Conservation (phyloP, 495 filamentous ascomycete species). For the Aspergillus saccharolyticus region DNA sequence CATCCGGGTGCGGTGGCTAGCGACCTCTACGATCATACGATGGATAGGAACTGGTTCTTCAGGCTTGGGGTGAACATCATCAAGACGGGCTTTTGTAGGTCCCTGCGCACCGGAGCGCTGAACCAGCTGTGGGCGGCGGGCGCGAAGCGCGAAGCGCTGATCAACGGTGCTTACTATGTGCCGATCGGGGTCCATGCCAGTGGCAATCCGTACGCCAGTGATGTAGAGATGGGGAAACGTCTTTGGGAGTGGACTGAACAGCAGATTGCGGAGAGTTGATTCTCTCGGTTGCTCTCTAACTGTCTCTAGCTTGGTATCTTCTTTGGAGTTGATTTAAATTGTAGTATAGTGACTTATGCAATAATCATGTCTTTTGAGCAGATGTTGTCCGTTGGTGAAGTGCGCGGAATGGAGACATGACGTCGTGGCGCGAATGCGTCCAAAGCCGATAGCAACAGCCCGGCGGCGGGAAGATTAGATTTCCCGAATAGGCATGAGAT, state of each 20-base stretch:
- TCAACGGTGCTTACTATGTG: constrained; percentile 53
- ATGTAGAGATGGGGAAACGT: constrained; percentile 44
- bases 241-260: constrained; percentile 63
- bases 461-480: neutral
- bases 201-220: constrained; percentile 30
- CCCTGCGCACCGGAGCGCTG: constrained; percentile 42
- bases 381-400: no score
- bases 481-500: constrained; percentile 11
- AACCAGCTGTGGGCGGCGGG: constrained; percentile 59
- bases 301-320: neutral
- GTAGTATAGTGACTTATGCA: no score
- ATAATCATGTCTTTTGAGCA: no score
- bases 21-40: constrained; percentile 39
- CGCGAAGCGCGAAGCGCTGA: constrained; percentile 26
- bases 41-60: constrained; percentile 22
- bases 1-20: constrained; percentile 65
- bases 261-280: constrained; percentile 34
- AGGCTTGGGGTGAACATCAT: constrained; percentile 20
- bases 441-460: no score
- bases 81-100: constrained; percentile 24
- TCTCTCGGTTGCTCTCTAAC: no score
- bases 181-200: constrained; percentile 45
- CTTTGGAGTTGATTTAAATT: neutral
- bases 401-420: no score
- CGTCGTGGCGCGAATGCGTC: neutral